Percentiles rank a stretch among this genome's conserved stretches.
Evolutionary conservation across 768 basidiomycete genomes (phyloP).

Genomic region (Candolleomyces efflorescens): DNA sequence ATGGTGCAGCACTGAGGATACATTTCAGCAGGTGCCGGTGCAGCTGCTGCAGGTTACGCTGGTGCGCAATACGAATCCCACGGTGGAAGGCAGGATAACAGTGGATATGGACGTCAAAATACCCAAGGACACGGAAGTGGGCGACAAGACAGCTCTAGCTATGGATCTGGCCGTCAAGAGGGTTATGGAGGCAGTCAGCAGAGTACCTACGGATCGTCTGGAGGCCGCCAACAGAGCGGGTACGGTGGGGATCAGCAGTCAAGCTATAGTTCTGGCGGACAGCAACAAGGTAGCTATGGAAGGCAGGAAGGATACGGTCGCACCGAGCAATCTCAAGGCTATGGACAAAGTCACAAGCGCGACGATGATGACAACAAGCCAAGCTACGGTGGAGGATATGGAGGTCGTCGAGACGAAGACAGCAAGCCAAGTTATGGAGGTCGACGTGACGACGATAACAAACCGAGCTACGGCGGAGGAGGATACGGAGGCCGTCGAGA

Average conservation of each 20-base stretch:
- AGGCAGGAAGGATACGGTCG: background rate
- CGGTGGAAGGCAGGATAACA: slow-evolving; percentile 3
- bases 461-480: slow-evolving; percentile 9
- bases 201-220: background rate
- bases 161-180: slow-evolving; percentile 5
- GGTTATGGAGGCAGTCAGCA: background rate
- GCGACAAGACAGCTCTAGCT: slow-evolving; percentile 2
- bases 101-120: slow-evolving; percentile 2
- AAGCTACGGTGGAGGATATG: background rate
- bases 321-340: slow-evolving; percentile 1
- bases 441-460: slow-evolving; percentile 5
- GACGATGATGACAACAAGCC: slow-evolving; percentile 7
- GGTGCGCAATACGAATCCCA: background rate
- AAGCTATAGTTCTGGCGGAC: background rate
- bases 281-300: background rate
- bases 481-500: slow-evolving; percentile 7
- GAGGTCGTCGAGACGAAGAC: background rate
- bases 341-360: background rate
- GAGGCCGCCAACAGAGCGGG: background rate
- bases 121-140: background rate
- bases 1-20: background rate
- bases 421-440: background rate
- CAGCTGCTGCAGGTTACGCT: background rate
- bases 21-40: background rate
- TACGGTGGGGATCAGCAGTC: background rate